Conservation (phyloP, 768 basidiomycete genomes). For the Trametes punicea region DNA sequence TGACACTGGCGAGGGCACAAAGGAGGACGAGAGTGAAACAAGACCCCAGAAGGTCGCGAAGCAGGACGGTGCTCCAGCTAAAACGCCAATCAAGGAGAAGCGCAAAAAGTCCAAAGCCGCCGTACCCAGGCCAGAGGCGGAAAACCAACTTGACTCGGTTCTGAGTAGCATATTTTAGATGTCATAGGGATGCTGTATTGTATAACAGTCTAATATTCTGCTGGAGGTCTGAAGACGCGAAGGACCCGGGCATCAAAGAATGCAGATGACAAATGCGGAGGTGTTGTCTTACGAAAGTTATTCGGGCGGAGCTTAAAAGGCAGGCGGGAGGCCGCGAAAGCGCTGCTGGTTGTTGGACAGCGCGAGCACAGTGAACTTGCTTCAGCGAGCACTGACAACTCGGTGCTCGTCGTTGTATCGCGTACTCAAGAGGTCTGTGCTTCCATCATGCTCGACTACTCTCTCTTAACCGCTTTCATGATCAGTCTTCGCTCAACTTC, state of each 20-base stretch:
- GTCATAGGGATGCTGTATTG: background rate
- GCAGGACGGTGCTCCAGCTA: background rate
- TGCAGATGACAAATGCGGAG: background rate
- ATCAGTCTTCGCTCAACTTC: constrained; percentile 51
- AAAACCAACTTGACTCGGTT: constrained; percentile 39
- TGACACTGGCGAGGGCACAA: constrained; percentile 6
- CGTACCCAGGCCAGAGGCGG: constrained; percentile 8
- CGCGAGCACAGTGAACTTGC: constrained; percentile 55
- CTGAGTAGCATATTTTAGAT: constrained; percentile 51
- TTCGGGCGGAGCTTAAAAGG: constrained; percentile 42
- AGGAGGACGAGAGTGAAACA: constrained; percentile 33
- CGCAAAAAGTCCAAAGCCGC: constrained; percentile 17
- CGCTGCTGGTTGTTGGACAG: constrained; percentile 40
- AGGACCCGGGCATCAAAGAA: background rate
- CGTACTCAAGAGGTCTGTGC: constrained; percentile 85
- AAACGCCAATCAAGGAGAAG: constrained; percentile 21
- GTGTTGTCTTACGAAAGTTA: background rate
- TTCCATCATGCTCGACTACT: constrained; percentile 85
- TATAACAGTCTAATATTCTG: background rate
- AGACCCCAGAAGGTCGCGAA: constrained; percentile 31
- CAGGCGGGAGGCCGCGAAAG: constrained; percentile 15
- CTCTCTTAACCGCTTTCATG: constrained; percentile 68
- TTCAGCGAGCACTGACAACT: constrained; percentile 38
- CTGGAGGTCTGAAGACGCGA: background rate
- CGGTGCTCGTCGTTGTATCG: constrained; percentile 37